Percentiles rank a stretch among this genome's conserved stretches.
Conservation (phyloP, 2,329 filamentous ascomycete genomes). For the Verticillium klebahnii region DNA sequence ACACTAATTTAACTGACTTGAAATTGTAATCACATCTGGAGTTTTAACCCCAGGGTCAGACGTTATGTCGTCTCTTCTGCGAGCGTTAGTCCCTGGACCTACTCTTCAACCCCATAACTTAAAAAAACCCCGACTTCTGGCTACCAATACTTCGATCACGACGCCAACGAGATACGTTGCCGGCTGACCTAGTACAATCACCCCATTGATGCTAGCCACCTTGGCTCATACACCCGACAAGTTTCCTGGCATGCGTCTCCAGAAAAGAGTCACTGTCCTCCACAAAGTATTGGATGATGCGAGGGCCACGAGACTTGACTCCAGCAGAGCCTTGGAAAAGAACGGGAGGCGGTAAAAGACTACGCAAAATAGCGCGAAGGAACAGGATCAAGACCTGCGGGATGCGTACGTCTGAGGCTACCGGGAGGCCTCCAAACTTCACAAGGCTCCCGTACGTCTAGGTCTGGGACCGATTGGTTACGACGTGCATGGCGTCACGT, state of each 20-base stretch:
- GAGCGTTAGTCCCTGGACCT: too few relatives aligned
- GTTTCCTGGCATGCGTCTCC: slow-evolving; percentile 13
- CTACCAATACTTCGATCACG: background rate
- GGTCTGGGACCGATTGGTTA: too few relatives aligned
- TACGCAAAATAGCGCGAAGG: slow-evolving; percentile 20
- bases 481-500: too few relatives aligned
- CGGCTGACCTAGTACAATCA: background rate
- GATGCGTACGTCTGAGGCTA: slow-evolving; percentile 20
- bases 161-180: background rate
- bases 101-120: background rate
- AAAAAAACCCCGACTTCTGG: too few relatives aligned
- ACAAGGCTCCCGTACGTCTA: too few relatives aligned
- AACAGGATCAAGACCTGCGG: slow-evolving; percentile 26
- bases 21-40: too few relatives aligned
- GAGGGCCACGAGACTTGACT: slow-evolving; percentile 1
- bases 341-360: slow-evolving; percentile 14
- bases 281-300: slow-evolving; percentile 9
- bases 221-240: background rate
- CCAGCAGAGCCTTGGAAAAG: slow-evolving; percentile 4
- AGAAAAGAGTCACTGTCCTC: slow-evolving; percentile 16
- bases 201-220: background rate
- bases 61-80: too few relatives aligned
- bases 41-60: too few relatives aligned
- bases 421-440: too few relatives aligned
- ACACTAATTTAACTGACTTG: too few relatives aligned